phyloP scores from a whole-genome alignment of 345 rosid genomes.

The Gossypium anomalum region DNA sequence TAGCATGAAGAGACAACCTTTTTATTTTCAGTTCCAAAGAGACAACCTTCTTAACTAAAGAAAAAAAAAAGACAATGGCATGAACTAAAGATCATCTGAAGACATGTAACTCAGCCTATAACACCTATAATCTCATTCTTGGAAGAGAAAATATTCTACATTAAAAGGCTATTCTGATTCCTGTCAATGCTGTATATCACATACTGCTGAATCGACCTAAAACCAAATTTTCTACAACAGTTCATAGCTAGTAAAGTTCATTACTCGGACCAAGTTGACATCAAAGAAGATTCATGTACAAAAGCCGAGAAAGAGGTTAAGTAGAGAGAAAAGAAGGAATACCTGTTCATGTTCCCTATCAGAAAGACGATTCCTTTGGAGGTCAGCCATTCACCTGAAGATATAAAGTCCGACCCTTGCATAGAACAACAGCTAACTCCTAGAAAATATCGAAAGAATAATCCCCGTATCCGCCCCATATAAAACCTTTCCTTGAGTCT shows the following conservation, averaged over 20 bases:
- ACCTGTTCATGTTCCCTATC: constrained; percentile 56
- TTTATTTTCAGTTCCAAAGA: background rate
- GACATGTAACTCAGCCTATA: background rate
- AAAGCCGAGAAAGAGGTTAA: background rate
- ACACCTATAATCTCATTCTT: background rate
- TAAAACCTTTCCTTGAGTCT: constrained; percentile 17
- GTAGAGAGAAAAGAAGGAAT: background rate
- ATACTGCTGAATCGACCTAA: background rate
- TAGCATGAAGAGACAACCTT: background rate
- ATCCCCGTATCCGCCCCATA: constrained; percentile 45
- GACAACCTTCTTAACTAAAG: background rate
- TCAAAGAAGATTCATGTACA: background rate
- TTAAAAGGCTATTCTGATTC: background rate
- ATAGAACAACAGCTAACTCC: constrained; percentile 21
- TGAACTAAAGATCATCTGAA: background rate
- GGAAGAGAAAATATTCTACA: background rate
- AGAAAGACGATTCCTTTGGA: constrained; percentile 26
- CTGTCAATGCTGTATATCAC: background rate
- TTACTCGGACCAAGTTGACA: constrained; percentile 1
- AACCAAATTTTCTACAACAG: background rate
- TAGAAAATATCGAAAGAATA: constrained; percentile 27
- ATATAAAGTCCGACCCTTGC: constrained; percentile 15
- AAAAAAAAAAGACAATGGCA: background rate
- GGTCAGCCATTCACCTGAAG: constrained; percentile 41
- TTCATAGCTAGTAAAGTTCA: background rate